These are phyloP conservation scores for Excoecaria agallocha DNA, from an alignment of 345 rosid genomes.

Conservation along the genomic window DNA sequence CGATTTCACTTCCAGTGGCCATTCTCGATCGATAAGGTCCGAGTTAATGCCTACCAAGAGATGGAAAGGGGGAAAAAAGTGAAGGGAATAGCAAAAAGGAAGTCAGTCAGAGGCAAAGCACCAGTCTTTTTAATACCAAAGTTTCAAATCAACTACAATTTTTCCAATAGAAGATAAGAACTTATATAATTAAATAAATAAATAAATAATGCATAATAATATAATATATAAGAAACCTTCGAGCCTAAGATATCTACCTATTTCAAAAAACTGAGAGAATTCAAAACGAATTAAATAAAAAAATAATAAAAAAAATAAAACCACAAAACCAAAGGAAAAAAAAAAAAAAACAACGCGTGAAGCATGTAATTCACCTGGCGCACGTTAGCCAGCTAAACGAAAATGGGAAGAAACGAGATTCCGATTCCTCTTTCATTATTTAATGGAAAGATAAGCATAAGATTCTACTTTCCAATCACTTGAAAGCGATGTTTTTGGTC, in stretches of 20 bases:
- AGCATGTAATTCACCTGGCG: not conserved
- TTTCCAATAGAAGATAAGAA: not conserved
- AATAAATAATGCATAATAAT: too few relatives aligned
- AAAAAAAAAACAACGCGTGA: not conserved
- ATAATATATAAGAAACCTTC: not conserved
- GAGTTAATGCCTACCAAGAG: slow-evolving; percentile 11
- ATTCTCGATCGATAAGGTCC: slow-evolving; percentile 26
- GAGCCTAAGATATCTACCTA: slow-evolving; percentile 3
- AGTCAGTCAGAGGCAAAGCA: not conserved
- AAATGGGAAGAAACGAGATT: not conserved
- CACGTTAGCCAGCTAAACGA: slow-evolving; percentile 8
- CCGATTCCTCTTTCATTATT: not conserved
- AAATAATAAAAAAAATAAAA: too few relatives aligned
- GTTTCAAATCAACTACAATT: not conserved
- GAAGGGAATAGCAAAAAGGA: not conserved
- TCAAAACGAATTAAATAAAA: not conserved
- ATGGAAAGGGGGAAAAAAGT: not conserved
- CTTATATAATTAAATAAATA: not conserved
- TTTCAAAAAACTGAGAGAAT: not conserved
- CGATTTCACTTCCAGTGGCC: slow-evolving; percentile 30
- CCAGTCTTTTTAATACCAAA: not conserved
- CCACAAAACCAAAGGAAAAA: not conserved
- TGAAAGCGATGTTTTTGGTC: slow-evolving; percentile 7
- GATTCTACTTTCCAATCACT: not conserved
- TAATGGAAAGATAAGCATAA: slow-evolving; percentile 1